Percentiles rank a stretch among this genome's conserved stretches.
These are phyloP conservation scores for Nematocida sp. DNA, from an alignment of 371 early-diverging fungal genomes.

Conservation along the genomic window DNA sequence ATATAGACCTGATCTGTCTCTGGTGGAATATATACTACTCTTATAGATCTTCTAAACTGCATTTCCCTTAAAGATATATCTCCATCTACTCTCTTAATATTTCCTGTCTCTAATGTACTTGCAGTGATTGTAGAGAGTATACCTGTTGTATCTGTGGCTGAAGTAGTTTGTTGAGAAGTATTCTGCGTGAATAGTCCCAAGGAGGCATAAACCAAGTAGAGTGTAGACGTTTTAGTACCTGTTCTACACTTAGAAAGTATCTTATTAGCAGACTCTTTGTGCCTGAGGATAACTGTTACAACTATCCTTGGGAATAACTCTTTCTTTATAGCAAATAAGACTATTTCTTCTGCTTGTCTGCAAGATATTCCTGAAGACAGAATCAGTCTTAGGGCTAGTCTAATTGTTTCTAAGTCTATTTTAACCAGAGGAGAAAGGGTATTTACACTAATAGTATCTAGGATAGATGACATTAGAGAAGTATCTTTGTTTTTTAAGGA, in stretches of 20 bases:
- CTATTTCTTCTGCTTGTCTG: neutral
- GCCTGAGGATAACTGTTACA: neutral
- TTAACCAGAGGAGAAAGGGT: conserved; percentile 2
- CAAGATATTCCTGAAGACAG: neutral
- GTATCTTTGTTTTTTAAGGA: neutral
- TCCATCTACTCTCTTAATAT: too few relatives aligned
- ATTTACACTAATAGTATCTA: neutral
- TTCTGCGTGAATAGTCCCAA: too few relatives aligned
- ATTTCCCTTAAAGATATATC: too few relatives aligned
- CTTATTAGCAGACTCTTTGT: neutral
- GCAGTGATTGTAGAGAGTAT: too few relatives aligned
- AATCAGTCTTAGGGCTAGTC: neutral
- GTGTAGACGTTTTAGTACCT: conserved; percentile 9
- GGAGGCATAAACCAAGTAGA: too few relatives aligned
- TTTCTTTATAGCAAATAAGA: conserved; percentile 10
- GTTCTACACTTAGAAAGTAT: too few relatives aligned
- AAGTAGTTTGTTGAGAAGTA: too few relatives aligned
- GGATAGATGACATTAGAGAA: neutral
- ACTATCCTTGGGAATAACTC: neutral
- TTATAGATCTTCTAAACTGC: too few relatives aligned
- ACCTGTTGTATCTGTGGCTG: too few relatives aligned
- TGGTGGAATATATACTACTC: too few relatives aligned
- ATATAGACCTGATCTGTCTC: too few relatives aligned
- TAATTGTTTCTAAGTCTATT: neutral
- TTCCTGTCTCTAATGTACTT: too few relatives aligned